Conservation (phyloP, 176 grass and related monocot genomes). For the Lolium multiflorum region DNA sequence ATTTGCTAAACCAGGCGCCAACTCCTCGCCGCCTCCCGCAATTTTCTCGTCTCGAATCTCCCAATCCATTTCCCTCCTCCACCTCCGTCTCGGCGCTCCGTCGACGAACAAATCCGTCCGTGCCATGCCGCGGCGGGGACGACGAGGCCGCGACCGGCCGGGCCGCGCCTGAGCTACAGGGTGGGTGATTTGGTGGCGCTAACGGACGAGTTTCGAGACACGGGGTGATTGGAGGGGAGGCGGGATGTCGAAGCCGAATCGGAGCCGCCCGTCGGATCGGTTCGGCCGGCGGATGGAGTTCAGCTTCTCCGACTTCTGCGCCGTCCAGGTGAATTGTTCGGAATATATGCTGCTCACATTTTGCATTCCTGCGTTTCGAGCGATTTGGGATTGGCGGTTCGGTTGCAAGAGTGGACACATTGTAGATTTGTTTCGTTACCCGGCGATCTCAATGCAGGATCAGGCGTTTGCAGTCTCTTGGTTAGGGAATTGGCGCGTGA, state of each 20-base stretch:
- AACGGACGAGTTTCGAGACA: background rate
- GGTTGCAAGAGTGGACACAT: background rate
- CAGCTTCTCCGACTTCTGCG: constrained; percentile 76
- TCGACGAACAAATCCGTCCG: constrained; percentile 30
- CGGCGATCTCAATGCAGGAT: background rate
- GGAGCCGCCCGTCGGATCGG: constrained; percentile 63
- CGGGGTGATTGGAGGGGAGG: background rate
- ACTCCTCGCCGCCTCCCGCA: constrained; percentile 32
- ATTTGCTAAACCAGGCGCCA: constrained; percentile 51
- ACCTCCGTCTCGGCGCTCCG: background rate
- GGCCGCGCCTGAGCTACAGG: constrained; percentile 17
- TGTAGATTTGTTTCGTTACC: background rate
- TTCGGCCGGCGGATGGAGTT: constrained; percentile 72
- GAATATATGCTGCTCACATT: background rate
- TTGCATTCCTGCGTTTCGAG: background rate
- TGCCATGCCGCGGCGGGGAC: constrained; percentile 29
- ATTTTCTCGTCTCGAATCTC: constrained; percentile 33
- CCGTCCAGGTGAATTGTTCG: constrained; percentile 60
- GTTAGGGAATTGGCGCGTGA: background rate
- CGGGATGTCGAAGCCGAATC: constrained; percentile 76
- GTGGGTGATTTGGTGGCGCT: background rate
- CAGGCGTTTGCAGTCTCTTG: background rate
- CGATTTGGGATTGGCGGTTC: constrained; percentile 15
- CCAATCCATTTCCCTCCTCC: constrained; percentile 16
- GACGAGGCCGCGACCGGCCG: constrained; percentile 31